Evolutionary conservation across 2,329 filamentous ascomycete genomes (phyloP), one percentile per base, ranked within the genome.

Genomic region (Trichophyton rubrum): DNA sequence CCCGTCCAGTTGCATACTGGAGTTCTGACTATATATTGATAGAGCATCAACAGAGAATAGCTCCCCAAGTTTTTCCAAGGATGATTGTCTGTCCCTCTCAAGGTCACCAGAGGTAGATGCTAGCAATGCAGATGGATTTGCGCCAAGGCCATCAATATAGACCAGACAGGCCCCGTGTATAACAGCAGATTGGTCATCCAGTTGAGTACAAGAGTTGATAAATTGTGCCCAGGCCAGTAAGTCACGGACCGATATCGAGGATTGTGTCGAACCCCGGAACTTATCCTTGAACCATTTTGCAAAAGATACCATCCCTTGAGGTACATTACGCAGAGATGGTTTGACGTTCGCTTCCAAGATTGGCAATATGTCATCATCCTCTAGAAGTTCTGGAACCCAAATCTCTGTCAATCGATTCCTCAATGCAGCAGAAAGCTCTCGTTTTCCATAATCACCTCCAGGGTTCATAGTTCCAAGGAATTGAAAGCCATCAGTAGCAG

Each of bases 391-490:
- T 1, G 93, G 90, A 0, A 97, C 93, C 93, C 93, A 99, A 7
- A 99, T 96, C 73, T 99, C 93, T 0, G 93, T 99, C 71, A 99
- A 96, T 62, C 93, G 88, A 71, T 99, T 99, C 53, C 93, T 83
- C 62, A 99, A 77, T 13, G 93, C 95, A 2, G 93, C 93, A 0
- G 93, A 99, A 11, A 99, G 81, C 72, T 99, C 93, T 67, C 92
- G 90, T 76, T 99, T 99, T 65, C 93, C 93, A 71, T 97, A 99
- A 70, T 99, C 93, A 53, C 95, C 93, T 58, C 95, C 95, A 7
- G 93, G 93, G 66, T 99, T 99, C 93, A 99, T 99, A 0, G 93
- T 99, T 2, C 93, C 92, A 62, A 99, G 83, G 73, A 99, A 96
- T 68, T 99, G 91, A 73, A 97, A 99, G 0, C 87, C 89, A 45